Percentiles rank a stretch among this genome's conserved stretches.
These are phyloP conservation scores for Hypsizygus marmoreus DNA, from an alignment of 768 basidiomycete genomes.

Conservation along the genomic window DNA sequence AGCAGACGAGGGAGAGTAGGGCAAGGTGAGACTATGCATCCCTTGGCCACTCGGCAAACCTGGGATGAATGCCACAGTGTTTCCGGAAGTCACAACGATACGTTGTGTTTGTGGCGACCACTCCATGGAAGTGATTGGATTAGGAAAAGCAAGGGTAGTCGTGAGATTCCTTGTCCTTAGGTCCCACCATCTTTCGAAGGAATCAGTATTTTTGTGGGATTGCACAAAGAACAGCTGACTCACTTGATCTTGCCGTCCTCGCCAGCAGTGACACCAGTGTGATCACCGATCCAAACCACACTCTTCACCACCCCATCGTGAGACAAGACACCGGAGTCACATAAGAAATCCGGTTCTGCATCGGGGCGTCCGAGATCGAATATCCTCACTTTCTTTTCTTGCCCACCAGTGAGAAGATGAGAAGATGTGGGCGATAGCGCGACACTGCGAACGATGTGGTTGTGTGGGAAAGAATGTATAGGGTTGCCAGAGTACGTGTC, in stretches of 20 bases:
- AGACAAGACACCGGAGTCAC: slow-evolving; percentile 58
- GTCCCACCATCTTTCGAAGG: slow-evolving; percentile 88
- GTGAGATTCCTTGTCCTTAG: slow-evolving; percentile 74
- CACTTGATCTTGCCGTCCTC: slow-evolving; percentile 93
- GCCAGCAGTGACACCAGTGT: slow-evolving; percentile 85
- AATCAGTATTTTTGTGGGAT: slow-evolving; percentile 13
- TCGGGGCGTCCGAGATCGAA: slow-evolving; percentile 89
- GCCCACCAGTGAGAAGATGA: slow-evolving; percentile 86
- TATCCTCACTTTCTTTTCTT: slow-evolving; percentile 96
- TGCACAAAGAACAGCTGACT: slow-evolving; percentile 20
- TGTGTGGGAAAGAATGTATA: slow-evolving; percentile 95
- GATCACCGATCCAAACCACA: slow-evolving; percentile 90
- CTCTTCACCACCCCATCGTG: slow-evolving; percentile 93
- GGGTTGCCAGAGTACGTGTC: slow-evolving; percentile 87
- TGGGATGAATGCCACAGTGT: slow-evolving; percentile 90
- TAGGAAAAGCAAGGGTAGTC: slow-evolving; percentile 70
- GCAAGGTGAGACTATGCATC: slow-evolving; percentile 76
- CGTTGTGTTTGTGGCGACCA: slow-evolving; percentile 79
- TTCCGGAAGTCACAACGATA: slow-evolving; percentile 88
- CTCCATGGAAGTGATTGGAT: slow-evolving; percentile 93
- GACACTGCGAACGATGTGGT: slow-evolving; percentile 96
- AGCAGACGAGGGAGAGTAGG: slow-evolving; percentile 90
- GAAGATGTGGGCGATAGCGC: slow-evolving; percentile 74
- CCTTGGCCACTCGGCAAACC: slow-evolving; percentile 64
- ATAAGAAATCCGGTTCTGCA: slow-evolving; percentile 82